Evolutionary conservation across 164 flowering plant species (phyloP), one percentile per base, ranked within the genome.

Genomic region (Vitis cinerea): DNA sequence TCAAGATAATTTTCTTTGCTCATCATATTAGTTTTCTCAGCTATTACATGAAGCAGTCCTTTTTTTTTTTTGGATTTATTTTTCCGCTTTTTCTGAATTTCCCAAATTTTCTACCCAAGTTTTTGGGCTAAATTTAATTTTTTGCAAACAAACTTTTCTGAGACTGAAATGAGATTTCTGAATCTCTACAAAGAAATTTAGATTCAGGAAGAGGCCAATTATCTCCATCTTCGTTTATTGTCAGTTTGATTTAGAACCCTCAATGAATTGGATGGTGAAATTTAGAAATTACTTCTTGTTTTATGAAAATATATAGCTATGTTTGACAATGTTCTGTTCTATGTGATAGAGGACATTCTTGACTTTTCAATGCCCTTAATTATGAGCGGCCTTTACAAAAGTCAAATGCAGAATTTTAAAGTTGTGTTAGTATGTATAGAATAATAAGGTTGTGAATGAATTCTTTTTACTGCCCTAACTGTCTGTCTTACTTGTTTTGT

Each of bases 401-500:
- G 13, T 7, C 12, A 11, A 51, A 51, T 51, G 13, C 53, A 51
- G 10, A 51, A 51, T 51, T 51, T 51, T 51, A 8, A 51, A 51
- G 13, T 14, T 51, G 23, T 19, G 23, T 51, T 14, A 12, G 55
- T 52, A n/a, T 52, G n/a, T 4, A 52, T 52, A 52, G 55, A 62
- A 37, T 15, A 31, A 44, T 37, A n/a, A 23, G 2, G 17, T 12
- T 50, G 31, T 16, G 48, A 27, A 50, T 59, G 59, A 10, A 2
- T 44, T 16, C 3, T 23, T 12, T 65, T 15, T 37, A 7, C 17
- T 52, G 31, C 27, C 48, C 49, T 44, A 29, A 48, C 16, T 65
- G 4, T 65, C 7, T 51, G 17, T 11, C 16, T 50, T 12, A 1
- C 23, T 71, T 70, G 44, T 60, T 48, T 9, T 73, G 48, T 77